phyloP scores from a whole-genome alignment of 1,284 basidiomycete species.

The Boletus holoroseus region DNA sequence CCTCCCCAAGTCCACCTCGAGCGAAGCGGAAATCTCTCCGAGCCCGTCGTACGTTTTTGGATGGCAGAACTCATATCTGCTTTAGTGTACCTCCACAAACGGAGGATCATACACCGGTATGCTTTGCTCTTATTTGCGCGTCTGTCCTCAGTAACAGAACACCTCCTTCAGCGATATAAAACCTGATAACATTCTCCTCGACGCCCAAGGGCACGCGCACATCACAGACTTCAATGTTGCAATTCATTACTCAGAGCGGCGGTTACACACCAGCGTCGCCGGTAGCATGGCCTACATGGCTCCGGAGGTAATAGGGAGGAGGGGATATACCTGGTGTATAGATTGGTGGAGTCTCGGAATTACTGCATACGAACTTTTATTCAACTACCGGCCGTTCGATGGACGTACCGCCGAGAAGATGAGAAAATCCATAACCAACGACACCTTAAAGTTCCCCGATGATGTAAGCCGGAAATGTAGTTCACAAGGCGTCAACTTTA shows the following conservation, averaged over 20 bases:
- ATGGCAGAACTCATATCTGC: constrained; percentile 83
- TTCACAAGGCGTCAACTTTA: constrained; percentile 38
- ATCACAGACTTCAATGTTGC: constrained; percentile 99
- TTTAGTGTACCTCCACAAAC: constrained; percentile 83
- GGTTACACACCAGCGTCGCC: constrained; percentile 86
- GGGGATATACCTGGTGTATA: constrained; percentile 82
- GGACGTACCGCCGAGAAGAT: constrained; percentile 82
- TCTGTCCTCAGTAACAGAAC: constrained; percentile 28
- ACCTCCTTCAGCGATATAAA: constrained; percentile 73
- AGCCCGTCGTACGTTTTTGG: constrained; percentile 85
- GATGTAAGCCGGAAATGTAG: constrained; percentile 44
- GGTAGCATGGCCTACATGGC: constrained; percentile 99
- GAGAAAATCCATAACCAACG: constrained; percentile 74
- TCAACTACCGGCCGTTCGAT: constrained; percentile 84
- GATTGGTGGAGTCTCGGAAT: constrained; percentile 97
- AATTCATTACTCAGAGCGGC: constrained; percentile 87
- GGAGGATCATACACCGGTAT: constrained; percentile 91
- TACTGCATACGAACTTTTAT: constrained; percentile 84
- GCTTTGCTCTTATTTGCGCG: constrained; percentile 20
- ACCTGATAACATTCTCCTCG: constrained; percentile 94
- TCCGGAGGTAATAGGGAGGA: constrained; percentile 77
- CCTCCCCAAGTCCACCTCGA: constrained; percentile 75
- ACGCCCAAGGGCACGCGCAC: constrained; percentile 89
- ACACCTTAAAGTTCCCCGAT: constrained; percentile 60
- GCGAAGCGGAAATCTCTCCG: constrained; percentile 69